phyloP scores from a whole-genome alignment of 176 grass and related monocot species.

The Pontederia crassipes region DNA sequence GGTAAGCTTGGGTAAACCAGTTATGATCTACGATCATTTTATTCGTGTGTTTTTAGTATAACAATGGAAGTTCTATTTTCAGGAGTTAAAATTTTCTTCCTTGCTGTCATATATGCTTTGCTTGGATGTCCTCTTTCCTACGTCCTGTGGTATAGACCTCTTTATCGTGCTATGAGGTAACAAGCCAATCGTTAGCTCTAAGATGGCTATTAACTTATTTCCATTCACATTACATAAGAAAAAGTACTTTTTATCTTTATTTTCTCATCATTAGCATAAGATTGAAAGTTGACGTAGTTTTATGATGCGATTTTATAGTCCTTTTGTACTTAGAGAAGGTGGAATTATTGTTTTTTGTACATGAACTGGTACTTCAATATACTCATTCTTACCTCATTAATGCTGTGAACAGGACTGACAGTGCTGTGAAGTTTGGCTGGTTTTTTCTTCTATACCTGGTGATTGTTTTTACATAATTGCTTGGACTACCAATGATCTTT shows the following conservation, averaged over 20 bases:
- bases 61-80: constrained; percentile 3
- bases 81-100: constrained; percentile 63
- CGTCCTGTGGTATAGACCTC: constrained; percentile 72
- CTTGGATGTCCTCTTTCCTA: constrained; percentile 81
- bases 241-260: too few species aligned
- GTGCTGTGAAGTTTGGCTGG: constrained; percentile 57
- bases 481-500: background rate
- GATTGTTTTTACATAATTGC: constrained; percentile 8
- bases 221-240: too few species aligned
- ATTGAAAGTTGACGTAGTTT: too few species aligned
- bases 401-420: constrained; percentile 44
- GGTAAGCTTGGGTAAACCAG: constrained; percentile 22
- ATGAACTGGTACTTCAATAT: too few species aligned
- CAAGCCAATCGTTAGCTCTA: background rate
- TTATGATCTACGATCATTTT: background rate
- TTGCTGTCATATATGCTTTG: constrained; percentile 60
- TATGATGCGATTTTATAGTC: too few species aligned
- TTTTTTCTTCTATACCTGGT: constrained; percentile 68
- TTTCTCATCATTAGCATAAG: too few species aligned
- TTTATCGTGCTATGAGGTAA: constrained; percentile 79
- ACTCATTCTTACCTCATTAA: too few species aligned
- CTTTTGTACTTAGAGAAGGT: too few species aligned
- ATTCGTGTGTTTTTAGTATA: background rate
- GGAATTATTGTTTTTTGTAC: too few species aligned
- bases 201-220: too few species aligned